Evolutionary conservation across 2,329 filamentous ascomycete species (phyloP), one percentile per base, ranked within the genome.

Genomic region (Calycina herbarum): DNA sequence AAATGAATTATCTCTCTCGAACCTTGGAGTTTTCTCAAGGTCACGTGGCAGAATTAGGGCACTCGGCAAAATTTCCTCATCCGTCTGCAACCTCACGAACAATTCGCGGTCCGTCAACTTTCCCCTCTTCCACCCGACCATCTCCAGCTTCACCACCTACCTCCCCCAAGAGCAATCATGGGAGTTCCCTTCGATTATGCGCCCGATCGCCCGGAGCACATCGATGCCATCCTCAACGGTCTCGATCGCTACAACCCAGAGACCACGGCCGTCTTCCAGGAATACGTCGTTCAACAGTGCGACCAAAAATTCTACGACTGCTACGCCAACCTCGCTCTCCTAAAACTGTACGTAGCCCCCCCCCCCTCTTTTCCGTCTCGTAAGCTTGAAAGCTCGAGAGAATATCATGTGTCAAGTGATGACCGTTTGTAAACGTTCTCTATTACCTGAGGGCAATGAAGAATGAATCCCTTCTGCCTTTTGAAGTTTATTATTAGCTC

Each of bases 191-290:
- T 90, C 82, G 94, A 97, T 85, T 92, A 94, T 81, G 91, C 92
- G 83, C 89, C 92, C 75, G 92, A 97, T 81, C 86, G 95, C 79
- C 94, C 95, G 74, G 92, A 95, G 73, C 89, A 95, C 79, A 96
- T 99, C 80, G 90, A 93, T 78, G 85, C 83, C 79, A 97, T 99
- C 77, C 93, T 99, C 77, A 97, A 94, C 82, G 94, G 95, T 74
- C 92, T 99, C 70, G 95, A 99, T 81, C 88, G 95, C 77, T 99
- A 99, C 84, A 99, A 99, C 81, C 95, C 95, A 54, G 95, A 99
- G 83, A 97, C 95, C 61, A 96, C 96, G 60, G 87, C 87, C 69
- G 86, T 92, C 72, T 95, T 99, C 80, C 94, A 99, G 85, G 90
- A 92, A 79, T 99, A 99, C 81, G 90, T 99, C 69, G 86, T 86